Evolutionary conservation across 2,329 filamentous ascomycete species (phyloP).

Genomic region (Cladosporium sp.): DNA sequence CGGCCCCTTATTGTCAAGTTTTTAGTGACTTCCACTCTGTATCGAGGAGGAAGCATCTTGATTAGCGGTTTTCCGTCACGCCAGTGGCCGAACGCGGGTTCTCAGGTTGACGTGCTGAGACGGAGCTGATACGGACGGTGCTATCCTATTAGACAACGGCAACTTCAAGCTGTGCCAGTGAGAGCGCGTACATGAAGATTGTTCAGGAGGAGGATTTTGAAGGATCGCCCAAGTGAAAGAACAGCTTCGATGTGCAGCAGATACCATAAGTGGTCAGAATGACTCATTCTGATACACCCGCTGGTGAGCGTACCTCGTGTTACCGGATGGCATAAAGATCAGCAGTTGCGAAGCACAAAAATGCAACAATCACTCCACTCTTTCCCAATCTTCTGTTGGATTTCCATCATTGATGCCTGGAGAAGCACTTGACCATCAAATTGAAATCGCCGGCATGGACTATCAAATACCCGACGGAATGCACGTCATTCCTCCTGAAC

Average conservation of each 20-base stretch:
- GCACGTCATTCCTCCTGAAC: not conserved
- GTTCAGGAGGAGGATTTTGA: too few relatives aligned
- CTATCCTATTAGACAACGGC: too few relatives aligned
- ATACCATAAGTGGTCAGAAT: not conserved
- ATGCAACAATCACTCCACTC: not conserved
- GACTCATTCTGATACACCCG: not conserved
- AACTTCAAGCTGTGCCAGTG: too few relatives aligned
- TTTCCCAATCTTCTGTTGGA: slow-evolving; percentile 29
- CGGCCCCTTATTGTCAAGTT: too few relatives aligned
- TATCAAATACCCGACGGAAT: not conserved
- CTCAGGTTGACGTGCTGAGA: too few relatives aligned
- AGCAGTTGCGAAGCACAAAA: not conserved
- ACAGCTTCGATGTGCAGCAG: not conserved
- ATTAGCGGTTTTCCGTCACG: too few relatives aligned
- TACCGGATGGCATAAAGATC: not conserved
- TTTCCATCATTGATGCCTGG: not conserved
- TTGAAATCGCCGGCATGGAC: not conserved
- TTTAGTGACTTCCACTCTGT: too few relatives aligned
- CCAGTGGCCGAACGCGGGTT: too few relatives aligned
- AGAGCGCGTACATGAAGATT: too few relatives aligned
- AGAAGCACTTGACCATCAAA: not conserved
- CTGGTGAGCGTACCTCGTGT: not conserved
- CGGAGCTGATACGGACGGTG: too few relatives aligned
- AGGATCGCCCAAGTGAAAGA: not conserved
- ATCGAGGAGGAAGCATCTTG: too few relatives aligned